A percentile compares a stretch with the other conserved stretches of the same genome.
Conservation (phyloP, 176 grass and related monocot species). For the Otatea glauca region DNA sequence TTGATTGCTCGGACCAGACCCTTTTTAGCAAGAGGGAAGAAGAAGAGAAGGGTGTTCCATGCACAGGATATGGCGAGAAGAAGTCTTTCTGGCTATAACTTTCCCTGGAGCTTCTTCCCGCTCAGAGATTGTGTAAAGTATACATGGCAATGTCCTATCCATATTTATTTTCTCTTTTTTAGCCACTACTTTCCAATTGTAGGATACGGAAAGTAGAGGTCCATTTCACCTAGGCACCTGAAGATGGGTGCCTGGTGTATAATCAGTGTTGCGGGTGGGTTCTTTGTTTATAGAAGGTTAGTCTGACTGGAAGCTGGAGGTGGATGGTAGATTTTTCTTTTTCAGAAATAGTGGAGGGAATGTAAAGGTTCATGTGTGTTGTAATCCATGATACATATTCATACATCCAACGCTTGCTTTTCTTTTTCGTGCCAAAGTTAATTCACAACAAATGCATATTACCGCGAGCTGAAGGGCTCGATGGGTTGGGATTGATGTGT, state of each 20-base stretch:
- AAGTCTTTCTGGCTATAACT: slow-evolving; percentile 83
- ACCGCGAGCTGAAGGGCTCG: not conserved
- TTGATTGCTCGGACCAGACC: slow-evolving; percentile 97
- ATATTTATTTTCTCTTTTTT: slow-evolving; percentile 49
- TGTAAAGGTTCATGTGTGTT: slow-evolving; percentile 64
- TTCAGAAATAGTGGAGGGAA: slow-evolving; percentile 47
- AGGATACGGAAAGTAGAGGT: slow-evolving; percentile 68
- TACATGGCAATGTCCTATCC: slow-evolving; percentile 44
- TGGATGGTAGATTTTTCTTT: slow-evolving; percentile 47
- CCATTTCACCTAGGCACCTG: slow-evolving; percentile 65
- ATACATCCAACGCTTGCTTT: not conserved
- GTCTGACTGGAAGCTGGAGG: slow-evolving; percentile 46
- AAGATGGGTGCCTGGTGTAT: slow-evolving; percentile 79
- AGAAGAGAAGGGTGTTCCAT: slow-evolving; percentile 81
- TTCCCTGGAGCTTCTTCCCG: slow-evolving; percentile 59
- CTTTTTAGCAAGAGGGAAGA: slow-evolving; percentile 96
- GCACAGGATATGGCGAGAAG: slow-evolving; percentile 92
- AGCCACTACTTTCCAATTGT: slow-evolving; percentile 62
- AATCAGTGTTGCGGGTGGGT: slow-evolving; percentile 45
- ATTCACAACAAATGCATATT: not conserved
- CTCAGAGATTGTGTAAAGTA: slow-evolving; percentile 63
- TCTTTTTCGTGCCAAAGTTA: not conserved
- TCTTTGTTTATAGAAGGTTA: slow-evolving; percentile 60
- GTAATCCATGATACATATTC: slow-evolving; percentile 33
- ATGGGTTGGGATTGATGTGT: not conserved